Base-by-base conservation (phyloP, 2,329 filamentous ascomycete genomes). In the Botrytis squamosa region DNA sequence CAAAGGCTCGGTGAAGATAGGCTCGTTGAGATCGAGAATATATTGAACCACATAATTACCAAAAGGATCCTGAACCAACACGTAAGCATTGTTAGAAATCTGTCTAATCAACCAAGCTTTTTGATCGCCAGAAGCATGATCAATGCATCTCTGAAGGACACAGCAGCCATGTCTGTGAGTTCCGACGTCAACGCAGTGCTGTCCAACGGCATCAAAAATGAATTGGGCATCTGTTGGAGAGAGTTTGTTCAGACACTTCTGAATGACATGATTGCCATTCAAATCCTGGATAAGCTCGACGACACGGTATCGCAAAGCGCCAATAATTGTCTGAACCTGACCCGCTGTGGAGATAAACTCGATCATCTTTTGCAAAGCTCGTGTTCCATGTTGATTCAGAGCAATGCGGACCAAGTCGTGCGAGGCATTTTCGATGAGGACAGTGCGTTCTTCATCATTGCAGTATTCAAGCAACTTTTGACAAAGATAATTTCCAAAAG, bases 41-140 rank as follows among this genome's bases (percentile, higher is more conserved):
- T 99, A 99, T 84, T 99, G 96, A 69, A 99, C 93, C 69, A 99
- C 96, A 77, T 99, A 99, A 84, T 99, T 99, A 81, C 96, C 96
- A 79, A 98, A 99, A 0, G 96, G 95, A 82, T 99, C 96, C 82
- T 98, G 94, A 33, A 99, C 94, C 18, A 99, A 89, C 55, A 91
- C 86, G 77, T 93, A 92, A n/a, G 95, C 94, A 81, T 97, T 92
- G 72, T 91, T 87, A 1, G 95, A 98, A 82, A 99, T 98, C 81
- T 93, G 89, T 75, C 88, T 86, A 77, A 99, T 94, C 75, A 99
- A 88, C 85, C 93, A 92, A 74, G 91, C 87, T 85, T 97, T 97
- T 84, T 99, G 96, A 55, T 91, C 87, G 74, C 94, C 94, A 69
- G 94, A 93, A 49, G 96, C 95, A 83, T 99, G 96, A 80, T 99